A percentile compares a stretch with the other conserved stretches of the same genome.
Evolutionary conservation across 148 eudicot genomes (phyloP).

Genomic region (Fallopia convolvulus): DNA sequence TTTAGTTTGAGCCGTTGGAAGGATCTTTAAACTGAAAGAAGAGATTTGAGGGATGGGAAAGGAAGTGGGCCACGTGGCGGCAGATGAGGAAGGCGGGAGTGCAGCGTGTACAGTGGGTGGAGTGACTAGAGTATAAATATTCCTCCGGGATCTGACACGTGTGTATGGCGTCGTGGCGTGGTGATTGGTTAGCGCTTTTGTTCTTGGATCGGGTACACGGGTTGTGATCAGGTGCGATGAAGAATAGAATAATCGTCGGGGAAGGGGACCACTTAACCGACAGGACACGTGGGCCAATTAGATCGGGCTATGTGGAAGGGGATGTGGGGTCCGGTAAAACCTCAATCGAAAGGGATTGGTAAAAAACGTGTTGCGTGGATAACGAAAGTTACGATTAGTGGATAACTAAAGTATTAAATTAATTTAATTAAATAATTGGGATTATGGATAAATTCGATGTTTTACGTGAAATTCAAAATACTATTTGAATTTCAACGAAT

Average conservation of each 20-base stretch:
- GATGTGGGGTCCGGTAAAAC: neutral
- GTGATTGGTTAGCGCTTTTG: neutral
- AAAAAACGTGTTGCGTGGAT: neutral
- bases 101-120: constrained; percentile 7
- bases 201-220: constrained; percentile 10
- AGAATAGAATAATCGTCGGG: neutral
- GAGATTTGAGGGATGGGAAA: neutral
- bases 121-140: constrained; percentile 1
- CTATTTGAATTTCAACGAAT: neutral
- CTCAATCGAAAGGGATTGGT: constrained; percentile 8
- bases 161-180: neutral
- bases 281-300: constrained; percentile 9
- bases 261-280: neutral
- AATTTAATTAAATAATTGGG: neutral
- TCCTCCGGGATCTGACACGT: constrained; percentile 10
- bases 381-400: constrained; percentile 10
- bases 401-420: neutral
- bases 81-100: constrained; percentile 11
- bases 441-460: neutral
- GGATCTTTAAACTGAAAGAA: neutral
- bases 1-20: neutral
- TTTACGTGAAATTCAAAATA: neutral
- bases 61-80: constrained; percentile 14
- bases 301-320: neutral
- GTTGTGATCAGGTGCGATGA: constrained; percentile 9